Percentiles rank a stretch among this genome's conserved stretches.
phyloP scores from a whole-genome alignment of 306 rosid genomes.

The Fragaria nilgerrensis region DNA sequence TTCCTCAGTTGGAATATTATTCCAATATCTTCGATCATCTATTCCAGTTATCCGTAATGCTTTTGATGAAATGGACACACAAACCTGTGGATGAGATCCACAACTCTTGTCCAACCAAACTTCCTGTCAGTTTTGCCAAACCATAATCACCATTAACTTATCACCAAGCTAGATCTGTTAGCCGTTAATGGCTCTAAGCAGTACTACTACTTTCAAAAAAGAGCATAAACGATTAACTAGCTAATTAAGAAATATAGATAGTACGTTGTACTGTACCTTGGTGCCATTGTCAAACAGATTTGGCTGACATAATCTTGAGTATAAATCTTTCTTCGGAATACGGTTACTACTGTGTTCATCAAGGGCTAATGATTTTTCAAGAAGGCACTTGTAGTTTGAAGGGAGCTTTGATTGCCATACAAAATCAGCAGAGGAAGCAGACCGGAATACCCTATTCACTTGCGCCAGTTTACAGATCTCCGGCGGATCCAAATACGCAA shows the following conservation, averaged over 20 bases:
- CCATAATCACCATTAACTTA: neutral
- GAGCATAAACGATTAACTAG: neutral
- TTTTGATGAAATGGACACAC: constrained; percentile 60
- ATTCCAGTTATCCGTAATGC: constrained; percentile 80
- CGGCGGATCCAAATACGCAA: constrained; percentile 55
- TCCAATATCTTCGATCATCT: constrained; percentile 93
- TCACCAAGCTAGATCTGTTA: neutral
- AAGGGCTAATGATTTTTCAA: constrained; percentile 19
- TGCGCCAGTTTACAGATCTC: constrained; percentile 69
- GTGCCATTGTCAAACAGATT: constrained; percentile 56
- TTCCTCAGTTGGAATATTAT: constrained; percentile 62
- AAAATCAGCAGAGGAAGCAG: constrained; percentile 72
- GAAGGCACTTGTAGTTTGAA: constrained; percentile 41
- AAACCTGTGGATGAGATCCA: constrained; percentile 40
- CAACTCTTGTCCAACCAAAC: constrained; percentile 60
- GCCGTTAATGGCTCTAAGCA: neutral
- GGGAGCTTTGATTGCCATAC: constrained; percentile 79
- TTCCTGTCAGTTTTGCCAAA: constrained; percentile 38
- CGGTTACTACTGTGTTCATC: constrained; percentile 5
- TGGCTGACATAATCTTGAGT: constrained; percentile 48
- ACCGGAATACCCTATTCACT: constrained; percentile 48
- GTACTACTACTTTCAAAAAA: neutral
- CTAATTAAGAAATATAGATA: neutral
- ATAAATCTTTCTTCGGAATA: constrained; percentile 53
- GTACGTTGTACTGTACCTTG: constrained; percentile 31